A percentile compares a stretch with the other conserved stretches of the same genome.
phyloP scores from a whole-genome alignment of 1,284 basidiomycete species.

The Marasmius sp. region DNA sequence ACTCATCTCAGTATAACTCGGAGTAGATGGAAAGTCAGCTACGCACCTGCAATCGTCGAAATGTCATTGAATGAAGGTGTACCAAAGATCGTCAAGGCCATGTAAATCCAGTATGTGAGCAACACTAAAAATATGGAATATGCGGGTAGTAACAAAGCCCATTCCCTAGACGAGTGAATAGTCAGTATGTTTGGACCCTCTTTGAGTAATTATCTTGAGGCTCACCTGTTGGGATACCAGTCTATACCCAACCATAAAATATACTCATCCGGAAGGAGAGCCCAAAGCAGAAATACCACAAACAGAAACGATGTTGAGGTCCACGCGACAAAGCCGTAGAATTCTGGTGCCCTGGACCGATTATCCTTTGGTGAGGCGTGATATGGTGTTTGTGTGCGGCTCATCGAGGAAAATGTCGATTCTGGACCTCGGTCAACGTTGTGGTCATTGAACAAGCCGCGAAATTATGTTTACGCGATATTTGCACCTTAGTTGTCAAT shows the following conservation, averaged over 20 bases:
- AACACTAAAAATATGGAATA: slow-evolving; percentile 75
- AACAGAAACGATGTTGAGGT: slow-evolving; percentile 76
- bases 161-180: slow-evolving; percentile 56
- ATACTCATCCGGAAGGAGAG: slow-evolving; percentile 52
- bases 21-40: slow-evolving; percentile 10
- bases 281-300: slow-evolving; percentile 70
- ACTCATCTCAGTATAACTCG: neutral
- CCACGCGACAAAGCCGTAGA: slow-evolving; percentile 87
- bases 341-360: slow-evolving; percentile 71
- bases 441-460: too few relatives aligned
- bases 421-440: too few relatives aligned
- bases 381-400: neutral
- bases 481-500: neutral
- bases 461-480: neutral
- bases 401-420: too few relatives aligned
- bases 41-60: slow-evolving; percentile 63
- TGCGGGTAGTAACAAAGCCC: slow-evolving; percentile 83
- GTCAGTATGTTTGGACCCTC: neutral
- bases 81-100: slow-evolving; percentile 67
- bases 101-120: slow-evolving; percentile 78
- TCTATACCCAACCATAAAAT: slow-evolving; percentile 66
- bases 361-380: slow-evolving; percentile 32
- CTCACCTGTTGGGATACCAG: slow-evolving; percentile 88
- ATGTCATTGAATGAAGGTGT: slow-evolving; percentile 73
- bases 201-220: slow-evolving; percentile 13